These are phyloP conservation scores for Thalia dealbata DNA, from an alignment of 176 grass and related monocot genomes.

Conservation along the genomic window DNA sequence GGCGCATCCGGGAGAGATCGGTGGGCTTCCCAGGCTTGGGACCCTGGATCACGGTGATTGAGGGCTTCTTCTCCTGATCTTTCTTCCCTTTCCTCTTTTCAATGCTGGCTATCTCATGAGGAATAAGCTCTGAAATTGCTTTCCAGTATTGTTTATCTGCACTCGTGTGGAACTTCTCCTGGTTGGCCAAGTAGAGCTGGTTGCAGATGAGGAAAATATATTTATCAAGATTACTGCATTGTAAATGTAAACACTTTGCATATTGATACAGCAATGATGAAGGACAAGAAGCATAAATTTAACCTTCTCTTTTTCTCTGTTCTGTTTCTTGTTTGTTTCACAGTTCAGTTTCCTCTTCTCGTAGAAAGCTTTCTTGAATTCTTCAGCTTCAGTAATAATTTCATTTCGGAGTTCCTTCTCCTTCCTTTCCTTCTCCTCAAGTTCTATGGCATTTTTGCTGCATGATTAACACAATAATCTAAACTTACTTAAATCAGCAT, in stretches of 20 bases:
- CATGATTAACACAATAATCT: neutral
- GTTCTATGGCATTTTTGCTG: neutral
- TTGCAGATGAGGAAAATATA: neutral
- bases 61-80: conserved; percentile 8
- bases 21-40: conserved; percentile 7
- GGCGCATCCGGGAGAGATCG: conserved; percentile 3
- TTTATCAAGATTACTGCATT: neutral
- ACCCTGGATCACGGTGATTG: neutral
- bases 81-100: conserved; percentile 6
- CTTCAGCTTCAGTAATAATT: conserved; percentile 9
- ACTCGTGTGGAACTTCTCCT: conserved; percentile 5
- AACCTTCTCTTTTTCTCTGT: conserved; percentile 6
- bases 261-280: neutral
- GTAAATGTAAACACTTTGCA: neutral
- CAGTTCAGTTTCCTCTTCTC: conserved; percentile 12
- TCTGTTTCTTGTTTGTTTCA: conserved; percentile 8
- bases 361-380: conserved; percentile 6
- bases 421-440: conserved; percentile 4
- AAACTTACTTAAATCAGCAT: neutral
- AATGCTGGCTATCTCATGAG: conserved; percentile 7
- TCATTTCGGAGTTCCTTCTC: conserved; percentile 3
- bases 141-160: conserved; percentile 12
- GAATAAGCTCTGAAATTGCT: conserved; percentile 5
- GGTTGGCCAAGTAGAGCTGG: conserved; percentile 2
- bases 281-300: neutral